Percentiles rank a stretch among this genome's conserved stretches.
Evolutionary conservation across 2,329 filamentous ascomycete genomes (phyloP).

Genomic region (Penicillium sp.): DNA sequence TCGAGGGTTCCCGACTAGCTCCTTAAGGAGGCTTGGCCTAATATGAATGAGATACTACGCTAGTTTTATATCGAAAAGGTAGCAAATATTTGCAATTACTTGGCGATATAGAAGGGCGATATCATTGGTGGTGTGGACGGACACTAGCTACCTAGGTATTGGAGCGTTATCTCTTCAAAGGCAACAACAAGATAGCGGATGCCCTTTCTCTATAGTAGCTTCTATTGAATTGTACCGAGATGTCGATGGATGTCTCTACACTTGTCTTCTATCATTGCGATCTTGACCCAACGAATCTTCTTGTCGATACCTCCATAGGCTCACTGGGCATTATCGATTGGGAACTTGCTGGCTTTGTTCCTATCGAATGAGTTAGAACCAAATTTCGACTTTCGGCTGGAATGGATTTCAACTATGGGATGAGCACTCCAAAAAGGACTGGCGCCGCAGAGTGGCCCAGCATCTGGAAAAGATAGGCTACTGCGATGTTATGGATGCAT

Average conservation of each 20-base stretch:
- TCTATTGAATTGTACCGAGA: conserved; percentile 9
- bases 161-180: conserved; percentile 9
- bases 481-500: conserved; percentile 5
- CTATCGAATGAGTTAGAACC: conserved; percentile 30
- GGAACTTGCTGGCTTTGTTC: conserved; percentile 30
- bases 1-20: conserved; percentile 10
- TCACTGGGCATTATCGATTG: conserved; percentile 29
- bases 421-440: conserved; percentile 6
- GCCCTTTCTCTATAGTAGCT: conserved; percentile 8
- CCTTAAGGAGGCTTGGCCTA: conserved; percentile 10
- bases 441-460: conserved; percentile 3
- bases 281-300: conserved; percentile 28
- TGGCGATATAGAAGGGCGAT: not conserved
- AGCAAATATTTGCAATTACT: conserved; percentile 1
- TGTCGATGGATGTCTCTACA: conserved; percentile 8
- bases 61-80: conserved; percentile 10
- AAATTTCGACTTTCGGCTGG: conserved; percentile 28
- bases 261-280: conserved; percentile 25
- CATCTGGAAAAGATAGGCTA: conserved; percentile 6
- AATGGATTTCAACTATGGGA: conserved; percentile 18
- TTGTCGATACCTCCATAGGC: conserved; percentile 19
- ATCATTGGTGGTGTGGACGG: conserved; percentile 8
- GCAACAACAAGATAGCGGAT: conserved; percentile 8
- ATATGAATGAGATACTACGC: conserved; percentile 8
- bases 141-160: conserved; percentile 6